phyloP scores from a whole-genome alignment of 1,284 basidiomycete species.

The Ceratorhiza oryzae-sativae region DNA sequence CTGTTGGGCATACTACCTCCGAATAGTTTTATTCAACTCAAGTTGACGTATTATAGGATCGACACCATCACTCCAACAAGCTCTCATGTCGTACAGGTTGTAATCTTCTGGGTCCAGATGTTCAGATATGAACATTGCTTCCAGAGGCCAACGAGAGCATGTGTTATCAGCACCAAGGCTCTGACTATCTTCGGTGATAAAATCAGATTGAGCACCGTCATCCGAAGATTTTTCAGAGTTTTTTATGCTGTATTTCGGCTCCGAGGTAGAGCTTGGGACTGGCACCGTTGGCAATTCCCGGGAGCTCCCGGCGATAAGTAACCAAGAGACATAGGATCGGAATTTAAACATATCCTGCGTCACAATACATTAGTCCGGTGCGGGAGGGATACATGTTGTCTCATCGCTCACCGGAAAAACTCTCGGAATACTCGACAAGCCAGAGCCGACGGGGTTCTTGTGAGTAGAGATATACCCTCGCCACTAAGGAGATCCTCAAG shows the following conservation, averaged over 20 bases:
- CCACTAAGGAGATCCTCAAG: no score
- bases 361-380: no score
- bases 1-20: neutral
- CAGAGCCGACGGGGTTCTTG: no score
- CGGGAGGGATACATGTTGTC: no score
- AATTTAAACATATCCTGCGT: neutral
- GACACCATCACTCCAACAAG: neutral
- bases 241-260: neutral
- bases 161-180: neutral
- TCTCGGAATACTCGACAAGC: no score
- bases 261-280: neutral
- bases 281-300: no score
- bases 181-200: neutral
- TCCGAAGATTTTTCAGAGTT: neutral
- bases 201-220: neutral
- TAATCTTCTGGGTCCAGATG: neutral
- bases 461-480: no score
- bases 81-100: neutral
- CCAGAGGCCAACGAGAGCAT: neutral
- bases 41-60: conserved; percentile 2
- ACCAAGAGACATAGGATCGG: neutral
- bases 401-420: no score
- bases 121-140: neutral
- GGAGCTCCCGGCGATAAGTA: neutral
- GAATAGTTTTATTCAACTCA: neutral